Evolutionary conservation across 2,329 filamentous ascomycete genomes (phyloP), one percentile per base, ranked within the genome.

Genomic region (Fusarium haematococcum): DNA sequence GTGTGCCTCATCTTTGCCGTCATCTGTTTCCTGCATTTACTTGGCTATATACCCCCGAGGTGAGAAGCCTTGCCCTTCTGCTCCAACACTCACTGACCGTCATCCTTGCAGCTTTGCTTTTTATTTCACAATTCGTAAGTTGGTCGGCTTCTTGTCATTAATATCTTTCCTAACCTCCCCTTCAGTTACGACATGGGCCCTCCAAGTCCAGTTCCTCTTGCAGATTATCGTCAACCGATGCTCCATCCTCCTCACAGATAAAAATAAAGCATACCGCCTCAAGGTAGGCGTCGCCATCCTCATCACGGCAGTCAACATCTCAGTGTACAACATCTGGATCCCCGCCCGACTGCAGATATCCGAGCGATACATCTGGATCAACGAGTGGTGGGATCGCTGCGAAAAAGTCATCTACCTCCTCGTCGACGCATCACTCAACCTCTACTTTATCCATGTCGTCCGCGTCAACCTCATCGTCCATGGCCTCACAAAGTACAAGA

Each of bases 1-100:
- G 83, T 84, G 5, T 86, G 83, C 13, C 78, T 85, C 13, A 70
- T 80, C 10, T 87, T 88, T 43, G 83, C 81, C 7, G 68, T 86
- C 27, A 81, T 87, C 32, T 80, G 78, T 33, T 75, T 74, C 6
- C 32, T 80, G 67, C 74, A 79, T 67, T 61, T 80, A 18, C 52
- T 76, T 16, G 65, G 60, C 18, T 43, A 70, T 43, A 78, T 80
- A 59, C 76, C 78, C 25, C 76, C 79, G 4, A 78, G 77, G 78
- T 79, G 5, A 61, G 77, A 58, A 30, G 11, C 13, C 11, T n/a
- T 37, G 16, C 23, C 4, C 10, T 16, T 6, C 5, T 16, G 3
- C 3, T 9, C 58, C 9, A 2, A 50, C 74, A 8, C 25, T 50
- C 25, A 30, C 45, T 79, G 18, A 78, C n/a, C 4, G 20, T 14